Base-by-base conservation (phyloP, 192 early-diverging fungal genomes). In the Spinellus fusiger region DNA sequence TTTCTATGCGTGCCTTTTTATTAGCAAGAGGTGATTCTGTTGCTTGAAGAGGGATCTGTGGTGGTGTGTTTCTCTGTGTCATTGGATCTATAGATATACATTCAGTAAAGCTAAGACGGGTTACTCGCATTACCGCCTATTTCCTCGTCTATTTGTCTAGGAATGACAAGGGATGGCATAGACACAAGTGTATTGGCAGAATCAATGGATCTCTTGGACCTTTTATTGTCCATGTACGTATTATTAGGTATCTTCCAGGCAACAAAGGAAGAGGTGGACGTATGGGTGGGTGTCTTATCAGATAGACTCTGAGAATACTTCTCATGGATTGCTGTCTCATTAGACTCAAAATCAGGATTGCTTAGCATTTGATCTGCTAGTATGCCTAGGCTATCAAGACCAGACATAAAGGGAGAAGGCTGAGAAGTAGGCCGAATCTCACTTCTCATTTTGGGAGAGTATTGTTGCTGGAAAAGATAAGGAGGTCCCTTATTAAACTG, bases 341-440 rank as follows among this genome's bases (percentile, higher is more conserved):
- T n/a, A n/a, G n/a, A 28, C 20, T 60, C 58, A 18, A 65, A 65
- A 29, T 71, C 69, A 16, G 66, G 65, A 29, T 73, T 62, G 29
- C 59, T 74, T 1, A 74, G 56, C 72, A 74, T 69, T 49, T 74
- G 72, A 26, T 74, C 66, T 6, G 72, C 72, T 0, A 74, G 49
- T 4, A 74, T 65, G 15, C 65, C 72, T 5, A 74, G 49, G 32
- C 63, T 69, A 26, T 74, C 72, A 10, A 74, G 44, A 2, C 72
- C 72, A 48, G 72, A 74, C 10, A 56, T 25, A 16, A 47, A 62
- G 25, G 64, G 62, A 16, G 62, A 62, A 28, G 64, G 62, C 8
- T 46, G 32, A 1, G 49, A 25, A 1, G 56, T 29, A 29, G 38
- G 18, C 51, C 59, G 49, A 29, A 67, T 48, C 12, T 64, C 69